Evolutionary conservation across 345 rosid species (phyloP).

Genomic region (Trapa bicornis): DNA sequence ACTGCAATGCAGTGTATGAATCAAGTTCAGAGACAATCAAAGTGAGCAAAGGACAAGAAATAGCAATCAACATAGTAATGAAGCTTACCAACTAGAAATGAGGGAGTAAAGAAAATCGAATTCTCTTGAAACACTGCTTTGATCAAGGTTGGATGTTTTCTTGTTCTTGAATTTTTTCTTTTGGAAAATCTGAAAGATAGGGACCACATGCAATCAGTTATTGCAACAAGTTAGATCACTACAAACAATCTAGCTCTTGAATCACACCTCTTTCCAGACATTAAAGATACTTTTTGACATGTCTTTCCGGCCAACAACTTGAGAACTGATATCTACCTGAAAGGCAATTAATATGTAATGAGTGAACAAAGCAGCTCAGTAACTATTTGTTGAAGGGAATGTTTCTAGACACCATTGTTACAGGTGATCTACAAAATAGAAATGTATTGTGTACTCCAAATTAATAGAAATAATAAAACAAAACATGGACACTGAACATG

Average conservation of each 20-base stretch:
- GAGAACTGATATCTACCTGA: slow-evolving; percentile 74
- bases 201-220: slow-evolving; percentile 10
- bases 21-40: slow-evolving; percentile 16
- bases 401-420: neutral
- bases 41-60: neutral
- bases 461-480: no score
- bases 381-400: neutral
- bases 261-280: slow-evolving; percentile 86
- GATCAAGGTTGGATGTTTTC: slow-evolving; percentile 22
- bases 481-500: no score
- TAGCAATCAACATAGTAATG: neutral
- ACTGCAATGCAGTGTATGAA: slow-evolving; percentile 31
- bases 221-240: slow-evolving; percentile 6
- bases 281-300: slow-evolving; percentile 72
- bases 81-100: slow-evolving; percentile 54
- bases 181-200: slow-evolving; percentile 57
- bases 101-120: slow-evolving; percentile 55
- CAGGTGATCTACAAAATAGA: no score
- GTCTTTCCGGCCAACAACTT: slow-evolving; percentile 88
- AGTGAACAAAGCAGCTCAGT: neutral
- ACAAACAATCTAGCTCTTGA: slow-evolving; percentile 4
- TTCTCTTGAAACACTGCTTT: slow-evolving; percentile 29
- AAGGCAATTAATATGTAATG: slow-evolving; percentile 13
- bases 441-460: no score
- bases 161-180: slow-evolving; percentile 49